Evolutionary conservation across 768 basidiomycete species (phyloP), one percentile per base, ranked within the genome.

Genomic region (Fomitopsis serialis): DNA sequence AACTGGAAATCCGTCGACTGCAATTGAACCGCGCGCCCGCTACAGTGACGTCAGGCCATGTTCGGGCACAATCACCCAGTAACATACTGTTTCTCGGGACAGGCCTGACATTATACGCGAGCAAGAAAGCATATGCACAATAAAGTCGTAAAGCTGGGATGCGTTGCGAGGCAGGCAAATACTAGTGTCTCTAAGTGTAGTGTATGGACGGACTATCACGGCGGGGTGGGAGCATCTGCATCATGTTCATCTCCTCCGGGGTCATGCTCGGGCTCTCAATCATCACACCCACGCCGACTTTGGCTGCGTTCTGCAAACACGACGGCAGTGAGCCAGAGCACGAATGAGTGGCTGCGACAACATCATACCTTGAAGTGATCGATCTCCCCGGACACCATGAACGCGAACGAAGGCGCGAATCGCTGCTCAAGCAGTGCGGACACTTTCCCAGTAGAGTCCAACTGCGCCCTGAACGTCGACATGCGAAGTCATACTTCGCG

Each of bases 311-410:
- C 93, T 98, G 59, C 13, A 54, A 35, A 49, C 22, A 25, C 37
- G n/a, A n/a, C 10, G 52, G 35, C 29, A 22, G 32, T 42, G 22
- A 55, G 51, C 19, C 13, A 29, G 15, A 12, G 22, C 37, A 19
- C 24, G 13, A 17, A 23, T 17, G 46, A 11, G 42, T 36, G 27
- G 37, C 12, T 45, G 47, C 12, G 44, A 47, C 9, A 60, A 60
- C 72, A 57, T n/a, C n/a, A n/a, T 62, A 92, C 94, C 85, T 95
- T 98, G 78, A 92, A 88, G 79, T 99, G 97, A 70, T 99, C 97
- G 61, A 99, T 93, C 78, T 99, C 97, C 10, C 97, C 97, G 17
- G 92, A 81, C 44, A 99, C 84, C 62, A 95, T 70, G 79, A 99
- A 97, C 13, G 92, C 84, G 66, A 99, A 98, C 9, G 91, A 84